Conservation (phyloP, 192 early-diverging fungal genomes). For the Endogone sp. region DNA sequence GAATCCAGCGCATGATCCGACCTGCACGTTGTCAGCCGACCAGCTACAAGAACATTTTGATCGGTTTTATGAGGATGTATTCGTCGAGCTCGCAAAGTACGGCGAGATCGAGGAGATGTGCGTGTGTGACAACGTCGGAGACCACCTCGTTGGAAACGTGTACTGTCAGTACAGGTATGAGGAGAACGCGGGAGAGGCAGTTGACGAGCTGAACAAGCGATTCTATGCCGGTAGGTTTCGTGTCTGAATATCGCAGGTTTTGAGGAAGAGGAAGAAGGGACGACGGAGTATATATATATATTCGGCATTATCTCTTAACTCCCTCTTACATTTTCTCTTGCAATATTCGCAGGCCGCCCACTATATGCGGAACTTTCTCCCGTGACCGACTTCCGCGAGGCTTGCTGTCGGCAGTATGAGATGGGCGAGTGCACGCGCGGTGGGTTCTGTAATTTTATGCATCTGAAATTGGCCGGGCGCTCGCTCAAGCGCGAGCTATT, state of each 20-base stretch:
- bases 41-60: slow-evolving; percentile 91
- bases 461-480: slow-evolving; percentile 84
- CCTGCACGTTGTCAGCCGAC: slow-evolving; percentile 58
- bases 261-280: neutral
- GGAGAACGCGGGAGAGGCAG: slow-evolving; percentile 90
- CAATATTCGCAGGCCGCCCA: slow-evolving; percentile 80
- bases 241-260: neutral
- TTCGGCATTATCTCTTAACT: neutral
- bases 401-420: slow-evolving; percentile 97
- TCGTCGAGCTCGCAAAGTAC: slow-evolving; percentile 92
- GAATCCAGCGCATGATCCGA: slow-evolving; percentile 76
- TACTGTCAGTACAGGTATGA: slow-evolving; percentile 90
- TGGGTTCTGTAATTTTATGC: slow-evolving; percentile 99
- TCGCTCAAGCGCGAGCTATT: slow-evolving; percentile 76
- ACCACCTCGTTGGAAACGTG: slow-evolving; percentile 97
- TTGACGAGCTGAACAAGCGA: slow-evolving; percentile 87
- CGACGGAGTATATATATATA: too few relatives aligned
- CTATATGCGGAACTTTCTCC: slow-evolving; percentile 96
- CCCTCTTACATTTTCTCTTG: neutral
- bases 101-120: slow-evolving; percentile 96
- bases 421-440: slow-evolving; percentile 91
- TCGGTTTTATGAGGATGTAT: slow-evolving; percentile 95
- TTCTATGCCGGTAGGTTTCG: slow-evolving; percentile 75
- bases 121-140: slow-evolving; percentile 97
- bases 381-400: slow-evolving; percentile 97